Percentiles rank a stretch among this genome's conserved stretches.
phyloP scores from a whole-genome alignment of 225 moss, liverwort and hornwort genomes.

The Anthoceros angustus region DNA sequence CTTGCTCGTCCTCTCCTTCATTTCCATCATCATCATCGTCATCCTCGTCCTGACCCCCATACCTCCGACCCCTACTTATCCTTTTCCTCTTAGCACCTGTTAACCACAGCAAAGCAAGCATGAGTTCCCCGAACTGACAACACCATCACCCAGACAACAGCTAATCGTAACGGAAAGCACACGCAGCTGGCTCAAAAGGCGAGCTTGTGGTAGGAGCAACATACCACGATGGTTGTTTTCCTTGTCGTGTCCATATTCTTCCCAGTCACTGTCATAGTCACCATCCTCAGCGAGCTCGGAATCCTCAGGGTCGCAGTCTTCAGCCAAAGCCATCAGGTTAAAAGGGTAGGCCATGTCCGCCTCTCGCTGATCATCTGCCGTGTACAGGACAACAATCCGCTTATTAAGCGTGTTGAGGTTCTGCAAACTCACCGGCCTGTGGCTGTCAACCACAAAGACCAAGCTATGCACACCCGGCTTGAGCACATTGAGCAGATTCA shows the following conservation, averaged over 20 bases:
- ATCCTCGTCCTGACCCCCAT: too few species aligned
- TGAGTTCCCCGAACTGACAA: background rate
- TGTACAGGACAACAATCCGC: conserved; percentile 60
- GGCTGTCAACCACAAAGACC: conserved; percentile 84
- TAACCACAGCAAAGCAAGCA: background rate
- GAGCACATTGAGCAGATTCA: conserved; percentile 60
- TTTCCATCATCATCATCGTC: conserved; percentile 19
- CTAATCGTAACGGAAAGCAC: background rate
- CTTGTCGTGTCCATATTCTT: background rate
- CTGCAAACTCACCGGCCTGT: conserved; percentile 71
- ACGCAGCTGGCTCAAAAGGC: too few species aligned
- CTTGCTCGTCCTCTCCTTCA: conserved; percentile 13
- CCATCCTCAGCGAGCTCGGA: conserved; percentile 26
- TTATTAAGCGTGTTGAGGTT: conserved; percentile 46
- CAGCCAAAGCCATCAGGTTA: conserved; percentile 35
- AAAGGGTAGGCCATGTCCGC: conserved; percentile 57
- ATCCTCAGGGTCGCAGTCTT: conserved; percentile 26
- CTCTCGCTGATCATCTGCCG: conserved; percentile 58
- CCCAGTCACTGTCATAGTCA: background rate
- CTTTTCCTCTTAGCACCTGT: background rate
- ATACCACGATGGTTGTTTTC: background rate
- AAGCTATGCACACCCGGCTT: conserved; percentile 44
- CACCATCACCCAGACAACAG: background rate
- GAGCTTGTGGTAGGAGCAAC: background rate
- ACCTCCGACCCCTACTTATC: background rate